Conservation (phyloP, 2,329 filamentous ascomycete species). For the Colletotrichum higginsianum region DNA sequence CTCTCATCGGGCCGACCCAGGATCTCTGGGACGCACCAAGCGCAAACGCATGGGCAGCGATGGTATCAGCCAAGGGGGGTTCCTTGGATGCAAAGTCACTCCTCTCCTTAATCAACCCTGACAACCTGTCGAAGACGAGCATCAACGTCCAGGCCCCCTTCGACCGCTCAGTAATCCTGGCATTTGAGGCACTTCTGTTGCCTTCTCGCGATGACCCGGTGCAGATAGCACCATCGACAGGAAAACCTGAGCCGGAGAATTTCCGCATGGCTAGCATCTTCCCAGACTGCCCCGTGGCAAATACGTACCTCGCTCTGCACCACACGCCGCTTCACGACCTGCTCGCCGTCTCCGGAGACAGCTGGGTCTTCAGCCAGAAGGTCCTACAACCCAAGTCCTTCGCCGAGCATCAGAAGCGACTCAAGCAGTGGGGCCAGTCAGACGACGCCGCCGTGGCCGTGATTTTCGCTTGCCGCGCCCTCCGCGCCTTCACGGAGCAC, state of each 20-base stretch:
- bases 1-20: constrained; percentile 61
- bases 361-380: constrained; percentile 71
- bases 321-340: constrained; percentile 72
- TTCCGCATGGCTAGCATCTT: constrained; percentile 59
- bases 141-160: constrained; percentile 54
- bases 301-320: constrained; percentile 70
- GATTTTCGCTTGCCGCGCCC: constrained; percentile 66
- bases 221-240: constrained; percentile 48
- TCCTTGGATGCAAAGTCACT: constrained; percentile 15
- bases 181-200: constrained; percentile 55
- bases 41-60: constrained; percentile 61
- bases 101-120: constrained; percentile 45
- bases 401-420: constrained; percentile 61
- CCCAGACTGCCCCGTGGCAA: constrained; percentile 59
- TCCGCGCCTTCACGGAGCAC: constrained; percentile 57
- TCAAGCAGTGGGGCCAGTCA: constrained; percentile 63
- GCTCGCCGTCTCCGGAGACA: constrained; percentile 71
- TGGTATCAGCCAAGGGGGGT: constrained; percentile 47
- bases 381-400: constrained; percentile 61
- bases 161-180: constrained; percentile 59
- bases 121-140: constrained; percentile 53
- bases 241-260: constrained; percentile 45
- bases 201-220: constrained; percentile 51
- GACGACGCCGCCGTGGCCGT: constrained; percentile 62
- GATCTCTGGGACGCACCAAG: constrained; percentile 65